phyloP scores from a whole-genome alignment of 2,329 filamentous ascomycete species.

The Spiromastix sp. region DNA sequence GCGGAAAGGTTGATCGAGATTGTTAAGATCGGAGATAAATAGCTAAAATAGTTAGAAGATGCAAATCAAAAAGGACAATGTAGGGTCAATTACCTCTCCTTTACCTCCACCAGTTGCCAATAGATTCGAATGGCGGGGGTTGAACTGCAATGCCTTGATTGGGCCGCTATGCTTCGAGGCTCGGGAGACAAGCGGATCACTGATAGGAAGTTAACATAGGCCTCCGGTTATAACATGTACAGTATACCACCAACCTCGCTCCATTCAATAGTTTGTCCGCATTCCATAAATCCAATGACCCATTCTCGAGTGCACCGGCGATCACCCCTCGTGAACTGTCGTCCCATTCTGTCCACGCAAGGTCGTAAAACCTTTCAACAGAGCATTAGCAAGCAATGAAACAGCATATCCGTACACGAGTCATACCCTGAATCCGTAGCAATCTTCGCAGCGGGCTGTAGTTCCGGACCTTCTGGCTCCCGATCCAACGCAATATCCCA shows the following conservation, averaged over 20 bases:
- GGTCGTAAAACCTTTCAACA: slow-evolving; percentile 73
- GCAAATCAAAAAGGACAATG: no score
- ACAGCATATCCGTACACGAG: slow-evolving; percentile 9
- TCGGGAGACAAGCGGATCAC: slow-evolving; percentile 73
- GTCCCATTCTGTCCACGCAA: slow-evolving; percentile 81
- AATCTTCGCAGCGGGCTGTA: slow-evolving; percentile 75
- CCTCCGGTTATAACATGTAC: neutral
- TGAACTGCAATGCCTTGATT: slow-evolving; percentile 94
- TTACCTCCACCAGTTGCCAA: slow-evolving; percentile 88
- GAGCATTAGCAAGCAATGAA: no score
- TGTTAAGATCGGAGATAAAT: slow-evolving; percentile 89
- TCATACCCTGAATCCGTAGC: slow-evolving; percentile 77
- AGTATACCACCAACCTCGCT: slow-evolving; percentile 33
- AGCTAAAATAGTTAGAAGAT: slow-evolving; percentile 40
- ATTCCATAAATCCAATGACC: slow-evolving; percentile 87
- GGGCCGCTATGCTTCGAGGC: slow-evolving; percentile 84
- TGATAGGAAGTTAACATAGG: slow-evolving; percentile 12
- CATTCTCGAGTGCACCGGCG: slow-evolving; percentile 89
- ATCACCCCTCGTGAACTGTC: slow-evolving; percentile 79
- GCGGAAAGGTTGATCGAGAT: slow-evolving; percentile 76
- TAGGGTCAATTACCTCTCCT: slow-evolving; percentile 62
- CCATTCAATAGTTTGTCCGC: slow-evolving; percentile 56
- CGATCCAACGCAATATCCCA: slow-evolving; percentile 87
- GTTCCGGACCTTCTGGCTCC: slow-evolving; percentile 64
- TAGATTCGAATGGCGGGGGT: slow-evolving; percentile 81